Conservation (phyloP, 805 yeast species). For the Yarrowia divulgata region DNA sequence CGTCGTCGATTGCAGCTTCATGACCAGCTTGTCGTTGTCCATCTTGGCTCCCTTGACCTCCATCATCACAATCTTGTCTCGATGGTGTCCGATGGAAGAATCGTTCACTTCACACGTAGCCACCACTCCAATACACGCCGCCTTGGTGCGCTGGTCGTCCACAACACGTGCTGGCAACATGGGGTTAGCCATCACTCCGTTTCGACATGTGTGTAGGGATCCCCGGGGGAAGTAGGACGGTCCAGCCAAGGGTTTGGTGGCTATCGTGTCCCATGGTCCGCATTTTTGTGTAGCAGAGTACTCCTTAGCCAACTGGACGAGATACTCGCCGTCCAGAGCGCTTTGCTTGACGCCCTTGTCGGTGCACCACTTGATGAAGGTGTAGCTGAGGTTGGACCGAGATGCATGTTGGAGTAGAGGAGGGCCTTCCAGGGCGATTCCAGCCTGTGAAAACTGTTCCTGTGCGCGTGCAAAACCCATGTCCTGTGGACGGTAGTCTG, state of each 20-base stretch:
- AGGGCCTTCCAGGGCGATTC: conserved; percentile 26
- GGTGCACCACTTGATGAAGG: conserved; percentile 27
- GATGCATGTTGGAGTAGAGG: conserved; percentile 14
- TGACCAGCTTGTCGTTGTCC: conserved; percentile 22
- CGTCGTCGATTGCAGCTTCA: conserved; percentile 19
- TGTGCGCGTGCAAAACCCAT: conserved; percentile 28
- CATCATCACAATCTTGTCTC: conserved; percentile 36
- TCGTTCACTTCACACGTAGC: conserved; percentile 36
- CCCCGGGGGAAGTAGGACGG: conserved; percentile 74
- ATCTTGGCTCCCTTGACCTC: conserved; percentile 26
- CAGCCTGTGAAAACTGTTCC: conserved; percentile 6
- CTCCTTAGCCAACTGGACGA: conserved; percentile 25
- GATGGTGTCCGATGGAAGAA: conserved; percentile 10
- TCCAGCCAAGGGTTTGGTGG: conserved; percentile 69
- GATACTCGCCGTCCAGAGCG: conserved; percentile 27
- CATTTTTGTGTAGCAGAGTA: conserved; percentile 21
- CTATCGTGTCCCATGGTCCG: conserved; percentile 32
- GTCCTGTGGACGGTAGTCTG: conserved; percentile 18
- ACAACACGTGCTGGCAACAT: conserved; percentile 75
- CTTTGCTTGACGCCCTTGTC: conserved; percentile 8
- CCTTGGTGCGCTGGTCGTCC: conserved; percentile 44
- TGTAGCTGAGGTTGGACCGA: conserved; percentile 10
- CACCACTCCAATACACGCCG: conserved; percentile 62
- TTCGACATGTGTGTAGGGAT: conserved; percentile 70
- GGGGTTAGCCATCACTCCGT: conserved; percentile 63